Evolutionary conservation across 2,329 filamentous ascomycete species (phyloP).

Genomic region (Ophiostoma australiae): DNA sequence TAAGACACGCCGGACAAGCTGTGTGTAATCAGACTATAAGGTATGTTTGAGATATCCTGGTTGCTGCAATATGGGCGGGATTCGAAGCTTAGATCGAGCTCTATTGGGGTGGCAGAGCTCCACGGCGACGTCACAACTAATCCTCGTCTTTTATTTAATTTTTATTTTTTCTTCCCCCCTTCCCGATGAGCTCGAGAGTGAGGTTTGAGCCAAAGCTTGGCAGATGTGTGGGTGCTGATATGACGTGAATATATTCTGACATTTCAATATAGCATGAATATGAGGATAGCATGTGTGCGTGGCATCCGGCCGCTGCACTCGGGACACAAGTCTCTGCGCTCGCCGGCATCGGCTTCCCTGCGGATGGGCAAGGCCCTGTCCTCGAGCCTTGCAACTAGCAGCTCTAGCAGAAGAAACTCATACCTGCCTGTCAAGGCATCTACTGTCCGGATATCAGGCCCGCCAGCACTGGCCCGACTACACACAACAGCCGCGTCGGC

Average conservation of each 20-base stretch:
- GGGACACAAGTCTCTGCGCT: conserved; percentile 7
- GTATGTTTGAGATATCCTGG: not conserved
- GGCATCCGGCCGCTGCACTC: conserved; percentile 17
- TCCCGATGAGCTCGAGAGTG: not conserved
- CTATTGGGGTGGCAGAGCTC: not conserved
- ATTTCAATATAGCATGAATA: not conserved
- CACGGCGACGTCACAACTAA: not conserved
- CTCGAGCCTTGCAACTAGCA: conserved; percentile 12
- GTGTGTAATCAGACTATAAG: not conserved
- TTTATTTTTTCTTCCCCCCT: not conserved
- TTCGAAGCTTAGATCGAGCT: not conserved
- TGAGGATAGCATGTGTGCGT: conserved; percentile 17
- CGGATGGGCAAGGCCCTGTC: not conserved
- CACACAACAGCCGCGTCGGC: conserved; percentile 17
- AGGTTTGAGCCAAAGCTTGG: not conserved
- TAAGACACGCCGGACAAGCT: not conserved
- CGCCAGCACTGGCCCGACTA: conserved; percentile 6
- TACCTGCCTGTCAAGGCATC: conserved; percentile 12
- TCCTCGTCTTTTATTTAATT: not conserved
- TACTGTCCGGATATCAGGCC: conserved; percentile 8
- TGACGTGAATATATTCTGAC: not conserved
- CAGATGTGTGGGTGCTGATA: not conserved
- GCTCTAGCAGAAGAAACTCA: not conserved
- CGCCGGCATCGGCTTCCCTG: not conserved
- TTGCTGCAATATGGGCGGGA: not conserved